Evolutionary conservation across 1,284 basidiomycete species (phyloP).

Genomic region (Schizopora paradoxa): DNA sequence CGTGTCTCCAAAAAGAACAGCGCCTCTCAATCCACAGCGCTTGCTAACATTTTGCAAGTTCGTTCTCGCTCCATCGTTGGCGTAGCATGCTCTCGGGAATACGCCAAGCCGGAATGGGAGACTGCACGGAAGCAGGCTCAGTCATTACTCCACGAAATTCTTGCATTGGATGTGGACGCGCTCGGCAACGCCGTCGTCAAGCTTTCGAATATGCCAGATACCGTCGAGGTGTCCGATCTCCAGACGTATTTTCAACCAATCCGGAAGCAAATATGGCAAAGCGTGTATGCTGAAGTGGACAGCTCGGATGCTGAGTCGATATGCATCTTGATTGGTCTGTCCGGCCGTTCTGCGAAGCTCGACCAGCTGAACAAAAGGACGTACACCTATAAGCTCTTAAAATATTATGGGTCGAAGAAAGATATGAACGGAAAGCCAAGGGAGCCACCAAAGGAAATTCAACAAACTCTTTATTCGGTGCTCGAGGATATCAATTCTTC

Average conservation of each 20-base stretch:
- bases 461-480: slow-evolving; percentile 22
- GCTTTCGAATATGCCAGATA: slow-evolving; percentile 42
- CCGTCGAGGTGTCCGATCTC: slow-evolving; percentile 40
- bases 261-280: slow-evolving; percentile 63
- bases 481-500: slow-evolving; percentile 54
- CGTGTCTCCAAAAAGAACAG: slow-evolving; percentile 14
- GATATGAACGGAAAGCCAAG: no score
- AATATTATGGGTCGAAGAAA: slow-evolving; percentile 22
- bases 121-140: slow-evolving; percentile 14
- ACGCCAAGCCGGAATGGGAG: slow-evolving; percentile 18
- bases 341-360: slow-evolving; percentile 60
- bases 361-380: slow-evolving; percentile 52
- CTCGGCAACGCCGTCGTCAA: slow-evolving; percentile 30
- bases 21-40: slow-evolving; percentile 1
- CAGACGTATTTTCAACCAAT: slow-evolving; percentile 39
- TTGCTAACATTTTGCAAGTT: slow-evolving; percentile 16
- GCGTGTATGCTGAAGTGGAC: slow-evolving; percentile 54
- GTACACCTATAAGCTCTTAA: slow-evolving; percentile 38
- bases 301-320: slow-evolving; percentile 55
- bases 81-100: slow-evolving; percentile 26
- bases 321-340: slow-evolving; percentile 48
- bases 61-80: slow-evolving; percentile 27
- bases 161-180: slow-evolving; percentile 15
- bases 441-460: slow-evolving; percentile 8
- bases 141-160: slow-evolving; percentile 7